These are phyloP conservation scores for Daldinia vernicosa DNA, from an alignment of 495 filamentous ascomycete species.

Conservation along the genomic window DNA sequence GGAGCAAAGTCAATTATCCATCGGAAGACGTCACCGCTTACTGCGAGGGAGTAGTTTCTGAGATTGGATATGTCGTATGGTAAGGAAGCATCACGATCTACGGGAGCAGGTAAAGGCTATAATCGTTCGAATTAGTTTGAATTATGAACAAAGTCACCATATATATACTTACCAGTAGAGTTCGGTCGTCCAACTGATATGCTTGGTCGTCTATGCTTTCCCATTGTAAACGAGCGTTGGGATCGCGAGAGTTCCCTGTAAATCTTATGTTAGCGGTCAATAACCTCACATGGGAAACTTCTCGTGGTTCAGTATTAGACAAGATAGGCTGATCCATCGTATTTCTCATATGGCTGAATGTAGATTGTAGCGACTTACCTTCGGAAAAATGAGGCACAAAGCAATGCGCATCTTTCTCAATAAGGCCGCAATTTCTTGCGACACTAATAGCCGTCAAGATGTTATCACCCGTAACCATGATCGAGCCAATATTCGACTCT, in stretches of 20 bases:
- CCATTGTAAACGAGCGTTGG: constrained; percentile 79
- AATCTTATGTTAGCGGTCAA: constrained; percentile 7
- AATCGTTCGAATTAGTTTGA: constrained; percentile 44
- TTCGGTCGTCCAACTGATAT: constrained; percentile 77
- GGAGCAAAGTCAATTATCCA: constrained; percentile 94
- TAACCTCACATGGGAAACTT: background rate
- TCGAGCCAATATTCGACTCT: constrained; percentile 82
- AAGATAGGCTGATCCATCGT: background rate
- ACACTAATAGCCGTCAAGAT: constrained; percentile 98
- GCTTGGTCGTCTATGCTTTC: constrained; percentile 88
- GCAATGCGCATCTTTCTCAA: constrained; percentile 82
- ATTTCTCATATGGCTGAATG: background rate
- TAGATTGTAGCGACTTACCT: constrained; percentile 54
- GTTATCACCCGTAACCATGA: constrained; percentile 99
- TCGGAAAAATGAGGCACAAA: constrained; percentile 90
- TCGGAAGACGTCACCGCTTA: constrained; percentile 93
- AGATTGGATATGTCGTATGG: constrained; percentile 83
- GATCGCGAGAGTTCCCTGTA: constrained; percentile 68
- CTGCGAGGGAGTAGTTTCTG: constrained; percentile 83
- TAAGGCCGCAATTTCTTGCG: constrained; percentile 87
- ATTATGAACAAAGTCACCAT: background rate
- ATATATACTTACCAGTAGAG: constrained; percentile 66
- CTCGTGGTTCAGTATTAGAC: background rate
- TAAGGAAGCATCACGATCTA: constrained; percentile 78
- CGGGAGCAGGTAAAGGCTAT: constrained; percentile 73